Conservation (phyloP, 148 eudicot genomes). For the Amaranthus cruentus region DNA sequence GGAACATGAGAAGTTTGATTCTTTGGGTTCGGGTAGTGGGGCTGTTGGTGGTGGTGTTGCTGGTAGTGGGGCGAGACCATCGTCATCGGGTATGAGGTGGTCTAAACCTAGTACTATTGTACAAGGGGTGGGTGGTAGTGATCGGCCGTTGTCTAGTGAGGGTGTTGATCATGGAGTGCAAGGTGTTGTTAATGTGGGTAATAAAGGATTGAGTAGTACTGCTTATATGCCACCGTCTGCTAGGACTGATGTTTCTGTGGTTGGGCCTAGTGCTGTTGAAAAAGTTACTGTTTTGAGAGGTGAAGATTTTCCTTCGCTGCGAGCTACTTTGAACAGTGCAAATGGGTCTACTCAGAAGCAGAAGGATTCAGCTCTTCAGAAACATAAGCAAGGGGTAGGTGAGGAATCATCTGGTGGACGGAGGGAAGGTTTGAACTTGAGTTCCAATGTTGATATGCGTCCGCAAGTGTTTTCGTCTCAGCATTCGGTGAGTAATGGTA, state of each 20-base stretch:
- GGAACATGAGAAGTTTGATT: conserved; percentile 85
- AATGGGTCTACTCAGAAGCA: conserved; percentile 58
- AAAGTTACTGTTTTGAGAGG: conserved; percentile 73
- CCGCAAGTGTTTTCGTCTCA: conserved; percentile 39
- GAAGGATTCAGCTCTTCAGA: conserved; percentile 52
- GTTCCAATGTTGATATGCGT: conserved; percentile 38
- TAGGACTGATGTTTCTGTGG: conserved; percentile 32
- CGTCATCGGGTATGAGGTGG: conserved; percentile 75
- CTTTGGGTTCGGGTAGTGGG: conserved; percentile 59
- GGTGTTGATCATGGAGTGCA: conserved; percentile 24
- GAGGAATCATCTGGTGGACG: conserved; percentile 43
- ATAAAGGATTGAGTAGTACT: conserved; percentile 22
- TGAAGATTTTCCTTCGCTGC: conserved; percentile 88
- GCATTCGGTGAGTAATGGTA: conserved; percentile 27
- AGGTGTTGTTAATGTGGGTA: conserved; percentile 27
- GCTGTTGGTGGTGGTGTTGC: conserved; percentile 35
- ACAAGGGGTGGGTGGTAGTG: conserved; percentile 25
- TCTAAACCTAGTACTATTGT: conserved; percentile 56
- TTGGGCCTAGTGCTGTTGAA: conserved; percentile 18
- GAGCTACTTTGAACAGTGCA: conserved; percentile 61
- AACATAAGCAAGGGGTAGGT: conserved; percentile 41
- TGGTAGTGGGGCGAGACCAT: conserved; percentile 67
- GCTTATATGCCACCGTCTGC: conserved; percentile 70
- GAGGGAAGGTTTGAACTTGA: conserved; percentile 35
- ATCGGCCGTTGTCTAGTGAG: conserved; percentile 31